Evolutionary conservation across 768 basidiomycete genomes (phyloP).

Genomic region (Leccinum truebloodii): DNA sequence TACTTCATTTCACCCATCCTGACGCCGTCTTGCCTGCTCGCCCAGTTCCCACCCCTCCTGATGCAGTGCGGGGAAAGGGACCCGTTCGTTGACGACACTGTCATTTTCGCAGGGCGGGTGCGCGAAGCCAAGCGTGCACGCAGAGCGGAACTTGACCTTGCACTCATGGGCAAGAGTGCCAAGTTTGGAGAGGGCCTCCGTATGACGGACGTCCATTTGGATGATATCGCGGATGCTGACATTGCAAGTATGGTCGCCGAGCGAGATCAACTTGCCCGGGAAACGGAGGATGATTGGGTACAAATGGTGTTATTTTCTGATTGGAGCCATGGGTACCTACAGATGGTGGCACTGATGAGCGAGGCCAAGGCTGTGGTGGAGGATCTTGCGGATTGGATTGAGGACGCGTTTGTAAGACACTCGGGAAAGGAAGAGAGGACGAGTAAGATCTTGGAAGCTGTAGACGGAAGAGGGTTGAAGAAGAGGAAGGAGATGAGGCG

Average conservation of each 20-base stretch:
- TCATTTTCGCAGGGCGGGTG: constrained; percentile 94
- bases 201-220: constrained; percentile 50
- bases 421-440: constrained; percentile 30
- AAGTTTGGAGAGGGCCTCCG: constrained; percentile 62
- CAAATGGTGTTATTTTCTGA: constrained; percentile 91
- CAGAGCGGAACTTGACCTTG: constrained; percentile 68
- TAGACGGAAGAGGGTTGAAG: constrained; percentile 22
- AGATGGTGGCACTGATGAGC: constrained; percentile 86
- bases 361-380: constrained; percentile 79
- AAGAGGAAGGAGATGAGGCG: constrained; percentile 27
- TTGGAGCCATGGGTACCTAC: constrained; percentile 97
- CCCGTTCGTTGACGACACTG: constrained; percentile 96
- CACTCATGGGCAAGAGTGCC: constrained; percentile 60
- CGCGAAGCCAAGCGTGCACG: constrained; percentile 90
- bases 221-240: constrained; percentile 31
- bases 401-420: constrained; percentile 60
- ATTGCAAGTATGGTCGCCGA: constrained; percentile 53
- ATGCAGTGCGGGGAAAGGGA: constrained; percentile 96
- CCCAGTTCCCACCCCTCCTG: constrained; percentile 90
- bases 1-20: constrained; percentile 96
- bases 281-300: constrained; percentile 94
- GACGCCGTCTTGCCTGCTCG: constrained; percentile 78
- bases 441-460: constrained; percentile 19
- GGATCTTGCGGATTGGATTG: constrained; percentile 91
- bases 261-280: constrained; percentile 56